Base-by-base conservation (phyloP, 495 filamentous ascomycete genomes). In the Chlorociboria aeruginascens region DNA sequence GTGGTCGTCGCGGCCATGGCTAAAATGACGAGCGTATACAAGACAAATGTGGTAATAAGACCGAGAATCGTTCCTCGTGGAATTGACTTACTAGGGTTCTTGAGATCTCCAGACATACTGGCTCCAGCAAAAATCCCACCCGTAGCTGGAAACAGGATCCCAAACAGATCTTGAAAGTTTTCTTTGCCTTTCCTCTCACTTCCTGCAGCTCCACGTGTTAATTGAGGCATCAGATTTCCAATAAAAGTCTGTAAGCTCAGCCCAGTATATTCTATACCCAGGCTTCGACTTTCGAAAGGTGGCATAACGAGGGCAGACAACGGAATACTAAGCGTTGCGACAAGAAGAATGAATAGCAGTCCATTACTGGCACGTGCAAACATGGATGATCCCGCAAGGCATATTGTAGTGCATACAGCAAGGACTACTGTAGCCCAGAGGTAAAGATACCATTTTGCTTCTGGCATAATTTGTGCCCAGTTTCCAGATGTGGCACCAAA, bases 61-160 rank as follows among this genome's bases (percentile, higher is more conserved):
- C 85, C 86, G 54, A 79, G 79, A 8, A 94, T 67, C 1, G 87
- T 94, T 6, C 87, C 87, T 54, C 74, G 80, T 0, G 87, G 87
- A 45, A 94, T 93, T 2, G 85, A 75, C 55, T 83, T 87, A 70
- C 85, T 89, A 7, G 87, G 86, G 48, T 89, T 81, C 49, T 74
- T 81, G 35, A 94, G 59, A 62, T 94, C 86, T 2, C 87, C 87
- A 8, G 86, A 92, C 87, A 94, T 93, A 51, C 83, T 88, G 3
- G 86, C 86, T n/a, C 86, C 86, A 31, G 76, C 76, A 55, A 78
- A 78, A 43, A 79, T 78, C 3, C 76, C 76, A 20, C 73, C 72
- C 10, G 87, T 92, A 0, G 87, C 86, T 39, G 87, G 87, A 53
- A 89, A 94, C 9, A 94, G 61, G 48, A 94, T 86, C 12, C 86